Evolutionary conservation across 768 basidiomycete species (phyloP), one percentile per base, ranked within the genome.

Genomic region (Rubroboletus satanas): DNA sequence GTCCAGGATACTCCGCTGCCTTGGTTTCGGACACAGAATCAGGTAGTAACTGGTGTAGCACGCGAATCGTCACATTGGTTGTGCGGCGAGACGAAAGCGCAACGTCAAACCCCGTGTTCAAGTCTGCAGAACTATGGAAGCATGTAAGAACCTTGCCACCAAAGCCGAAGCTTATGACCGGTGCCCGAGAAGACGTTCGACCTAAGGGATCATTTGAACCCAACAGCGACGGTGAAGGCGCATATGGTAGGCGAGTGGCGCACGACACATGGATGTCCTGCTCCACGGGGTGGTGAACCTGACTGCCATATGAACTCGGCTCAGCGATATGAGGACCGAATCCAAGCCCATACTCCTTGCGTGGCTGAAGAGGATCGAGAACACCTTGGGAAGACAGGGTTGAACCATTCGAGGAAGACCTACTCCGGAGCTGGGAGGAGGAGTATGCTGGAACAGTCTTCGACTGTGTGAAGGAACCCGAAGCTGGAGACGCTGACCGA

Each of bases 101-200:
- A 45, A 90, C 83, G 69, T 92, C 87, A 67, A 91, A 87, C 41
- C 88, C 86, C 18, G 87, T 83, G 67, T 77, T 83, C 66, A 87
- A 69, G 15, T 82, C 80, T 12, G 80, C 74, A 49, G 82, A 78
- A 31, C 82, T 81, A 61, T 91, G 93, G 75, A 96, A 97, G 69
- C 90, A 95, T 8, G 91, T 87, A 9, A 95, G 80, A 54, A 98
- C 63, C 64, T 88, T 88, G 11, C 95, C 95, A n/a, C 93, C 93
- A 63, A 95, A 94, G 0, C 96, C 96, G 63, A 98, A 97, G 57
- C 84, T 88, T 51, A 95, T 75, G 29, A 97, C 77, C 0, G 95
- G 95, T 9, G 85, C 82, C 36, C 83, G 82, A 51, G 81, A 82
- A 3, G 84, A 77, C 6, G 87, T 84, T 42, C 91, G 82, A 29